Base-by-base conservation (phyloP, 305 asterid genomes). In the Stenogyne calaminthoides region DNA sequence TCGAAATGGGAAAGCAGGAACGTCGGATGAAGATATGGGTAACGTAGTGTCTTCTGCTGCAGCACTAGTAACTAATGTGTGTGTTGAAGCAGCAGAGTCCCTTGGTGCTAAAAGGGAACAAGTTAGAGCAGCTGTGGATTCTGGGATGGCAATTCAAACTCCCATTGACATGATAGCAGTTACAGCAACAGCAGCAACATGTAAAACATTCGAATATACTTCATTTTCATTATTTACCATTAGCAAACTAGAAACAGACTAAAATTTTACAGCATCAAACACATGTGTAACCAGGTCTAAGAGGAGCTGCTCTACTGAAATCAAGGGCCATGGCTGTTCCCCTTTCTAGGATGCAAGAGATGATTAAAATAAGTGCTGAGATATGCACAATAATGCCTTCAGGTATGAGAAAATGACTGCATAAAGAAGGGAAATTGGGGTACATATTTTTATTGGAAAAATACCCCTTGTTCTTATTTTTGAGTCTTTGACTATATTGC, bases 171-270 rank as follows among this genome's bases (percentile, higher is more conserved):
- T 88, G 90, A 83, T 85, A 64, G 85, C 88, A 29, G 78, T 83
- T 29, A 85, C 90, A 67, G 95, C 92, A 52, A 85, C 89, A 27
- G 86, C 92, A 67, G 86, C 92, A 74, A 85, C 95, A 74, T 85
- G 95, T 82, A 86, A 77, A 27, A 44, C 8, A 37, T 10, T 44
- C 25, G 47, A 18, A 54, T 61, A 69, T 12, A 64, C 5, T 37
- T 64, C 51, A 37, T 62, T 15, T 62, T 37, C 32, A 37, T 62
- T 15, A 15, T 66, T 46, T 65, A 12, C 44, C n/a, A 57, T 20
- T 51, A 16, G 62, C 34, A 68, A 71, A 42, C 14, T 16, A 19
- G 49, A 52, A 32, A 18, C 15, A 11, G 71, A 37, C 14, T 11
- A 6, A n/a, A 25, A 58, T 11, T 32, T 60, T 15, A 19, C 40